Percentiles rank a stretch among this genome's conserved stretches.
Conservation (phyloP, 371 early-diverging fungal species). For the Mucor sp. region DNA sequence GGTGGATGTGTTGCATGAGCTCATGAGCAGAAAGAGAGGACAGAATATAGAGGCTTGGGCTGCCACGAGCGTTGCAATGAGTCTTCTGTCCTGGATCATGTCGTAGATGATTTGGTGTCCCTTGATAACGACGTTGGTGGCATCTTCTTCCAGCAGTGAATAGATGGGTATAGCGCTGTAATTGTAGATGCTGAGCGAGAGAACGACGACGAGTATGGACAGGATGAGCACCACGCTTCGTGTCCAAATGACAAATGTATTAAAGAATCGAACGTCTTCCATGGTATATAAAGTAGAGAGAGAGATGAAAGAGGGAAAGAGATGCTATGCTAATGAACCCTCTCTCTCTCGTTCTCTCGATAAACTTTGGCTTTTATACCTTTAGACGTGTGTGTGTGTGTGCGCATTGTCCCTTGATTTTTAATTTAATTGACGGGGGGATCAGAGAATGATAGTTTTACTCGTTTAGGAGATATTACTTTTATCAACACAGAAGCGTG, state of each 20-base stretch:
- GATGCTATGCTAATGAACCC: background rate
- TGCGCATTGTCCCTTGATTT: background rate
- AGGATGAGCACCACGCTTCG: slow-evolving; percentile 11
- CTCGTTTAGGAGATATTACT: background rate
- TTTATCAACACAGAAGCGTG: background rate
- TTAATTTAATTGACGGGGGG: slow-evolving; percentile 4
- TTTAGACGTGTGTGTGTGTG: background rate
- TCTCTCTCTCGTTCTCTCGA: background rate
- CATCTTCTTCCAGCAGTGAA: slow-evolving; percentile 5
- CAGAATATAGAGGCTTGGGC: slow-evolving; percentile 49
- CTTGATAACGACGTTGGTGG: background rate
- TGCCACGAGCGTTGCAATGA: slow-evolving; percentile 49
- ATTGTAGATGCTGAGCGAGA: slow-evolving; percentile 19
- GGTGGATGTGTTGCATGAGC: background rate
- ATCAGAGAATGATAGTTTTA: slow-evolving; percentile 1
- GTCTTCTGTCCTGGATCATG: slow-evolving; percentile 36
- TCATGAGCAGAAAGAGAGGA: slow-evolving; percentile 25
- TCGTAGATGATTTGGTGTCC: slow-evolving; percentile 6
- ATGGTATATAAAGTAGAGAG: background rate
- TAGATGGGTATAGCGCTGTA: slow-evolving; percentile 12
- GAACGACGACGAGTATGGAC: slow-evolving; percentile 16
- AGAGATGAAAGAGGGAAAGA: background rate
- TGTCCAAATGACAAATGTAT: slow-evolving; percentile 15
- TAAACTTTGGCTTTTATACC: background rate
- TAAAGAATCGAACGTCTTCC: slow-evolving; percentile 3